phyloP scores from a whole-genome alignment of 345 rosid species.

The Pseudoturritis turrita region DNA sequence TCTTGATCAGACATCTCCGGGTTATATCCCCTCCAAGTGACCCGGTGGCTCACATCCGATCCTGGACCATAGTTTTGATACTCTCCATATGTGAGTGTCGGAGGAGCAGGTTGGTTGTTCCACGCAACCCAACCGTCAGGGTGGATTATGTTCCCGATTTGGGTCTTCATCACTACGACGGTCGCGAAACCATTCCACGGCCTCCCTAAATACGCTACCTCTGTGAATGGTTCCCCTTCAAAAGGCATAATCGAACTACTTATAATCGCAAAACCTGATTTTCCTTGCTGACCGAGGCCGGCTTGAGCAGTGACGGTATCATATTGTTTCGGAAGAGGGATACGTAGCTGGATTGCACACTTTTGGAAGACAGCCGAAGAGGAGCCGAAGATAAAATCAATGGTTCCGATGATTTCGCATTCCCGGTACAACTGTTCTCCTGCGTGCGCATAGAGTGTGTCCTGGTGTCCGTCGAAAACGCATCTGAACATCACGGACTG shows the following conservation, averaged over 20 bases:
- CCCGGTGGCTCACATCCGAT: constrained; percentile 33
- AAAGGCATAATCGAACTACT: constrained; percentile 33
- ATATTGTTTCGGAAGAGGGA: constrained; percentile 46
- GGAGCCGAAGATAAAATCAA: constrained; percentile 75
- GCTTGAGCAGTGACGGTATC: constrained; percentile 76
- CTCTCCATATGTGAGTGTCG: constrained; percentile 50
- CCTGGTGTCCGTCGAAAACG: constrained; percentile 57
- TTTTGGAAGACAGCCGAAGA: constrained; percentile 57
- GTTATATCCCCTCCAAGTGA: constrained; percentile 50
- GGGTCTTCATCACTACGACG: constrained; percentile 57
- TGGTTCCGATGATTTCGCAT: constrained; percentile 60
- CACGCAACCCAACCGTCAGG: constrained; percentile 58
- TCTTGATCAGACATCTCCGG: constrained; percentile 35
- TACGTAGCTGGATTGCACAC: constrained; percentile 57
- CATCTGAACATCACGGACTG: constrained; percentile 46
- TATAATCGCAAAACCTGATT: constrained; percentile 60
- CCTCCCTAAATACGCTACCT: constrained; percentile 53
- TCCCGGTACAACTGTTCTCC: constrained; percentile 65
- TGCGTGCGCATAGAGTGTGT: constrained; percentile 70
- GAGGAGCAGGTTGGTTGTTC: constrained; percentile 54
- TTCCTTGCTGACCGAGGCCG: constrained; percentile 46
- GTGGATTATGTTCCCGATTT: constrained; percentile 37
- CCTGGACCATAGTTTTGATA: constrained; percentile 51
- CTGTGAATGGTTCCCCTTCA: constrained; percentile 31
- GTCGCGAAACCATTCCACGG: constrained; percentile 74